phyloP scores from a whole-genome alignment of 805 yeast genomes.

The Suhomyces kilbournensis region DNA sequence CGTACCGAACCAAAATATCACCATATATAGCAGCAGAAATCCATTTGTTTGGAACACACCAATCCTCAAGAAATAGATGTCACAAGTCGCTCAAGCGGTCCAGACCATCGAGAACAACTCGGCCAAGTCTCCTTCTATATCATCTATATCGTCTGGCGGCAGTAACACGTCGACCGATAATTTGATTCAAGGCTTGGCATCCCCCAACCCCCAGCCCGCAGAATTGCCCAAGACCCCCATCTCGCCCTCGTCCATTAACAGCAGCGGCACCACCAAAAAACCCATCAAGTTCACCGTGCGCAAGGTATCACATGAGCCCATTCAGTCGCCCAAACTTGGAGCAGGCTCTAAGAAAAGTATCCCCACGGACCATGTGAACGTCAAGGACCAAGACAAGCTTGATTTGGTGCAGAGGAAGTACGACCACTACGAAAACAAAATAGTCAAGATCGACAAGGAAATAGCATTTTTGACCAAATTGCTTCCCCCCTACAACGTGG shows the following conservation, averaged over 20 bases:
- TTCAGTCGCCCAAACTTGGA: constrained; percentile 9
- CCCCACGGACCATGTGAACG: not conserved
- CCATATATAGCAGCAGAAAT: not conserved
- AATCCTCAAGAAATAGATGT: not conserved
- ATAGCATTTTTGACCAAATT: constrained; percentile 34
- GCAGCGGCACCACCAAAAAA: constrained; percentile 14
- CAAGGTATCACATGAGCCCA: constrained; percentile 29
- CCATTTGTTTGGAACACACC: not conserved
- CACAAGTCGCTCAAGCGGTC: constrained; percentile 23
- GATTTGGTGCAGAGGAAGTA: constrained; percentile 31
- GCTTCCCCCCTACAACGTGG: constrained; percentile 44
- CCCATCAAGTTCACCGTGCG: constrained; percentile 34
- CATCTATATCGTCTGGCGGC: constrained; percentile 23
- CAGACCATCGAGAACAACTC: not conserved
- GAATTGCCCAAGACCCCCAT: not conserved
- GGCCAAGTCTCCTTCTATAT: constrained; percentile 15
- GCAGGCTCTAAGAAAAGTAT: constrained; percentile 1
- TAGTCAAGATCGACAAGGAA: constrained; percentile 40
- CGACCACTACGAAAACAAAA: constrained; percentile 29
- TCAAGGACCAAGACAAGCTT: constrained; percentile 7
- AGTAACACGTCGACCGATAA: constrained; percentile 22
- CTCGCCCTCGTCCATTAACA: constrained; percentile 4
- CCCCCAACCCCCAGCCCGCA: not conserved
- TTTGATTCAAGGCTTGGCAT: constrained; percentile 16
- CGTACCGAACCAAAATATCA: not conserved